A percentile compares a stretch with the other conserved stretches of the same genome.
Conservation (phyloP, 164 flowering plant species). For the Santalum album region DNA sequence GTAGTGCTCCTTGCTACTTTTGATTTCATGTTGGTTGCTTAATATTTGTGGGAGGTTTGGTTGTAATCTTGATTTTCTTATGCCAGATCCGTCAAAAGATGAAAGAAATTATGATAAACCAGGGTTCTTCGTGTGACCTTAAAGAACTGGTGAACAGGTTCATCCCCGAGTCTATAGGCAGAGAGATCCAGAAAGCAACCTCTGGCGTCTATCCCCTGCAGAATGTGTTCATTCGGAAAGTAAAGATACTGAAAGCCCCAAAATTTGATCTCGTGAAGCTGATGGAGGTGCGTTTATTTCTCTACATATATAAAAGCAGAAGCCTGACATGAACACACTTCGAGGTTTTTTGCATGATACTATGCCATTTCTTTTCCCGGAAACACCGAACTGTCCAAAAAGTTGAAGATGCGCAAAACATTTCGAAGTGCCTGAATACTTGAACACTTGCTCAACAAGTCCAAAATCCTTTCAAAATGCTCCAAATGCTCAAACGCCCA, state of each 20-base stretch:
- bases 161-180: constrained; percentile 70
- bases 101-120: constrained; percentile 66
- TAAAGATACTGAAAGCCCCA: constrained; percentile 79
- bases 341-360: background rate
- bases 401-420: too few species aligned
- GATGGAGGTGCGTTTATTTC: constrained; percentile 53
- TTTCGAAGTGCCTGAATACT: too few species aligned
- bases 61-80: background rate
- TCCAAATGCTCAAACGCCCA: too few species aligned
- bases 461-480: too few species aligned
- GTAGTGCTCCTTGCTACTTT: background rate
- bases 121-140: constrained; percentile 53
- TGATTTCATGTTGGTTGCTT: too few species aligned
- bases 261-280: constrained; percentile 75
- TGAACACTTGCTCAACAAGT: too few species aligned
- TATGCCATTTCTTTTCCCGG: background rate
- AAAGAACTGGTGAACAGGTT: constrained; percentile 72
- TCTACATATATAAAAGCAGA: too few species aligned
- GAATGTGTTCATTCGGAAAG: constrained; percentile 67
- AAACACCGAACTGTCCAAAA: too few species aligned
- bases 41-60: too few species aligned
- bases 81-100: constrained; percentile 67
- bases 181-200: constrained; percentile 77
- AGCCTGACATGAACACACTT: background rate
- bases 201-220: constrained; percentile 60